phyloP scores from a whole-genome alignment of 331 rosid genomes.

The Dryas integrifolia region DNA sequence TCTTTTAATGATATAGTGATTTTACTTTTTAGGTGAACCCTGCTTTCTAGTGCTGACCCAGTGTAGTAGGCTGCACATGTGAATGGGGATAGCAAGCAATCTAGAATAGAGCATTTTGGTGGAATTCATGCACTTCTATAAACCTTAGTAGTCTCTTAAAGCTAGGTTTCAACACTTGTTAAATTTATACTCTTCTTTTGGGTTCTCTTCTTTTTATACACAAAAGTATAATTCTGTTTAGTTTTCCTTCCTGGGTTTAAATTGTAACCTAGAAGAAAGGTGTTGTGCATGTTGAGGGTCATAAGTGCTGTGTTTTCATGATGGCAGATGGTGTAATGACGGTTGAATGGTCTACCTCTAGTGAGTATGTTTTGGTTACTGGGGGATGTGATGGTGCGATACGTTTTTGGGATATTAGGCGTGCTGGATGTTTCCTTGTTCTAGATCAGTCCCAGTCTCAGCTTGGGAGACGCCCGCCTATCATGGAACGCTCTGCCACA shows the following conservation, averaged over 20 bases:
- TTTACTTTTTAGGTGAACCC: background rate
- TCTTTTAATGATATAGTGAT: background rate
- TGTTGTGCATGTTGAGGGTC: background rate
- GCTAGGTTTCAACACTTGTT: background rate
- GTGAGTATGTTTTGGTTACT: constrained; percentile 82
- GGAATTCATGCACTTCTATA: background rate
- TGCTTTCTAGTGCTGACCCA: background rate
- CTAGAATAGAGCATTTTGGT: background rate
- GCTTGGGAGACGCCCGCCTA: constrained; percentile 84
- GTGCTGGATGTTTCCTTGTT: constrained; percentile 80
- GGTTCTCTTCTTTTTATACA: background rate
- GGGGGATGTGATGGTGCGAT: constrained; percentile 98
- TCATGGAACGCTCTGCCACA: constrained; percentile 43
- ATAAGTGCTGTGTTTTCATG: background rate
- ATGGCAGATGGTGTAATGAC: constrained; percentile 82
- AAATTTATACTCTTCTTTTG: background rate
- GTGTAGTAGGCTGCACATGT: background rate
- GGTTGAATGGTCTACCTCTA: constrained; percentile 88
- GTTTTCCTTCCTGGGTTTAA: background rate
- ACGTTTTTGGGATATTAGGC: constrained; percentile 95
- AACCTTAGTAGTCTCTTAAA: background rate
- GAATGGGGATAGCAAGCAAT: background rate
- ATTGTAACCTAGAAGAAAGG: background rate
- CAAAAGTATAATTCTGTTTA: background rate
- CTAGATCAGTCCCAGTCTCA: constrained; percentile 84